Base-by-base conservation (phyloP, 108 stramenopile species). In the Skeletonema menzelii region DNA sequence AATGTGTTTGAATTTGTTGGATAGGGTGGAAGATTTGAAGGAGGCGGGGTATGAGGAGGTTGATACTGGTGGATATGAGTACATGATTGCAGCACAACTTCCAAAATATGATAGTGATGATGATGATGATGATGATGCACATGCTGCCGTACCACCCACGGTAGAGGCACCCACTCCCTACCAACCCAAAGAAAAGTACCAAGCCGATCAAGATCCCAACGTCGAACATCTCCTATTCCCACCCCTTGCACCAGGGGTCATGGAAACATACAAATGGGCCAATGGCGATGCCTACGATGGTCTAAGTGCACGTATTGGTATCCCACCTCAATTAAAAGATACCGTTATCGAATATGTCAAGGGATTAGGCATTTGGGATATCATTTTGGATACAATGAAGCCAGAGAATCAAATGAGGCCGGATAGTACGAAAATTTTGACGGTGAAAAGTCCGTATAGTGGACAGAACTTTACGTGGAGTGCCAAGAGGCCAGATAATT, bases 201-300 rank as follows among this genome's bases (percentile, higher is more conserved):
- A 20, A 19, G 8, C 17, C 34, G 59, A 60, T 35, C 59, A 19
- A n/a, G 37, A 60, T 35, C 59, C 59, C 17, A 34, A 7, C 3
- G 34, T 60, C 5, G 59, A 60, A 24, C 14, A 60, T 11, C n/a
- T 60, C 17, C 14, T 4, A 35, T 35, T 60, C 32, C 59, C 30
- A 35, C 32, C 34, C 7, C 13, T 60, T 31, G 34, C 34, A 35
- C 59, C 59, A 2, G 59, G 59, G 4, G 59, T 60, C 14, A 8
- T 60, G 28, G 27, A 60, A 35, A 26, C 59, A 4, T 60, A 34
- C 28, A 26, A 60, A 34, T 60, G 59, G 59, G 59, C 59, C 34
- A 60, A 60, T 34, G 59, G 59, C 1, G 59, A 60, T 27, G 31
- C 34, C 8, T 60, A 60, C 11, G 59, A 60, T 35, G 59, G 59